These are phyloP conservation scores for Apiotrichum porosum DNA, from an alignment of 1,284 basidiomycete species.

Conservation along the genomic window DNA sequence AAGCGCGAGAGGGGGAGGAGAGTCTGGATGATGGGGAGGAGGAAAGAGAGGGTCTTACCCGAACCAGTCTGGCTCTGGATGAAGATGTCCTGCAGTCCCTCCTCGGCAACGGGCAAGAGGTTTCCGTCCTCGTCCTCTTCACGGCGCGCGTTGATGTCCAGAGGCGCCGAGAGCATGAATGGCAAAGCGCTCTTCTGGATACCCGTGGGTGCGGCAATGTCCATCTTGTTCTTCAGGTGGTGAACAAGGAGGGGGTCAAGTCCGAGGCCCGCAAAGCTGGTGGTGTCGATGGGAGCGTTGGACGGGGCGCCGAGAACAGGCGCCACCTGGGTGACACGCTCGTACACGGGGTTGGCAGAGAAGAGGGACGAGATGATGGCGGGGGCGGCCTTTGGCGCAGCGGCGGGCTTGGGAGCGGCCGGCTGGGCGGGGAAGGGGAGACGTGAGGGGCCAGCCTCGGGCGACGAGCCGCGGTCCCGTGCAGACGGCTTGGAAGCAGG, in stretches of 20 bases:
- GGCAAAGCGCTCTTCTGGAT: conserved; percentile 83
- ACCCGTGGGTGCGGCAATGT: conserved; percentile 78
- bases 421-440: not conserved
- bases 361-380: conserved; percentile 83
- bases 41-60: conserved; percentile 91
- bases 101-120: not conserved
- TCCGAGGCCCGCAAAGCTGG: conserved; percentile 68
- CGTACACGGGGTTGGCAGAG: conserved; percentile 49
- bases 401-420: not conserved
- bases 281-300: conserved; percentile 77
- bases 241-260: conserved; percentile 74
- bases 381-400: conserved; percentile 6
- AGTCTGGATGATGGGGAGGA: conserved; percentile 92
- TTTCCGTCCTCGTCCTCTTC: conserved; percentile 17
- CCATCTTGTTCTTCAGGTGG: conserved; percentile 77
- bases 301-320: conserved; percentile 55
- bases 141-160: conserved; percentile 33
- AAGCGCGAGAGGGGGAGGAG: conserved; percentile 77
- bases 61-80: conserved; percentile 98
- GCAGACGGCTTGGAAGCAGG: not conserved
- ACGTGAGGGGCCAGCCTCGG: conserved; percentile 20
- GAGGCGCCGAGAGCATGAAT: conserved; percentile 56
- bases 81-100: conserved; percentile 68
- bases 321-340: too few relatives aligned
- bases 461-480: conserved; percentile 1